phyloP scores from a whole-genome alignment of 306 rosid genomes.

The Benincasa hispida region DNA sequence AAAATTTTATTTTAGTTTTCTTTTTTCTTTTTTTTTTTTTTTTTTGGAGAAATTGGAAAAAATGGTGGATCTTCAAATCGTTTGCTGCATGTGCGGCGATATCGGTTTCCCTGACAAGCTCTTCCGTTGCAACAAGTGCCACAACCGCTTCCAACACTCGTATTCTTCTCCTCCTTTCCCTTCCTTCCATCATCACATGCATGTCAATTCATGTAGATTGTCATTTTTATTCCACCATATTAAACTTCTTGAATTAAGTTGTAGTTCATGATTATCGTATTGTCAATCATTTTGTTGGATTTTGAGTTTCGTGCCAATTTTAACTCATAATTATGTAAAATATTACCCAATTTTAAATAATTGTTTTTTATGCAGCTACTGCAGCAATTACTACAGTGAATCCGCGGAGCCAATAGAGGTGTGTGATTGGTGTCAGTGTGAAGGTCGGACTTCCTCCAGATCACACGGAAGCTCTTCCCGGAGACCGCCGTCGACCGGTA shows the following conservation, averaged over 20 bases:
- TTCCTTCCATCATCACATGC: background rate
- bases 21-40: background rate
- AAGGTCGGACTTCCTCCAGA: slow-evolving; percentile 26
- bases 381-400: slow-evolving; percentile 69
- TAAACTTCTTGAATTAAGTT: too few species aligned
- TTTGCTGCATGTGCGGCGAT: slow-evolving; percentile 97
- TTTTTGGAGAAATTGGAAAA: background rate
- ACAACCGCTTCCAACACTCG: slow-evolving; percentile 87
- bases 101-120: slow-evolving; percentile 87
- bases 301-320: background rate
- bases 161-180: slow-evolving; percentile 13
- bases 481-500: slow-evolving; percentile 17
- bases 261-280: background rate
- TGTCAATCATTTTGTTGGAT: background rate
- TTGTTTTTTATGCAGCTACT: too few species aligned
- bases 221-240: too few species aligned
- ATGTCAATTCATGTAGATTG: too few species aligned
- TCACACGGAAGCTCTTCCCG: slow-evolving; percentile 32
- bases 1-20: too few species aligned
- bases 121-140: slow-evolving; percentile 87
- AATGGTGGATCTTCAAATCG: slow-evolving; percentile 73
- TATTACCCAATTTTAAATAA: too few species aligned
- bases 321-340: background rate
- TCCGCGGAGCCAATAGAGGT: slow-evolving; percentile 34
- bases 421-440: slow-evolving; percentile 91